Evolutionary conservation across 2,329 filamentous ascomycete genomes (phyloP), one percentile per base, ranked within the genome.

Genomic region (Aspergillus pseudoterreus): DNA sequence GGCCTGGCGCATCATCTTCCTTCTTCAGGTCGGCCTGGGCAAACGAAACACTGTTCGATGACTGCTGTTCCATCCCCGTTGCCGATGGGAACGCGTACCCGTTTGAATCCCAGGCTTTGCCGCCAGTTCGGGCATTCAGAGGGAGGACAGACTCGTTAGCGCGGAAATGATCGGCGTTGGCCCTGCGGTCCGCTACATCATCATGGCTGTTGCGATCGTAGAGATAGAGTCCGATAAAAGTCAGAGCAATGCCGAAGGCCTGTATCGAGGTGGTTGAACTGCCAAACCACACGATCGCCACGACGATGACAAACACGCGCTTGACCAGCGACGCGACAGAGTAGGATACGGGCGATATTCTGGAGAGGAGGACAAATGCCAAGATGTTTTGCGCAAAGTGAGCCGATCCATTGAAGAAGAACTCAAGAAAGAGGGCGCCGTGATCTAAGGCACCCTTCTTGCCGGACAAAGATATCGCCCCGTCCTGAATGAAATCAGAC

Each of bases 341-440:
- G 75, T 99, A 99, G 0, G 94, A 97, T 35, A 99, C 94, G 0
- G 94, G 94, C 0, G 91, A 95, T 11, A 97, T 88, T 77, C 96
- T 88, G 49, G 91, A 96, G 6, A 99, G 78, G 5, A 99, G 79
- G 19, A 96, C 79, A 67, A 99, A 99, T 0, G 94, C 94, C 49
- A 99, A 81, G 48, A 99, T 95, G 66, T 95, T 96, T 66, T 99
- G 94, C 14, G 84, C 89, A 70, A 97, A 99, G 72, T 99, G 94
- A 67, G 95, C 96, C 4, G 90, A 86, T 50, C 94, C 94, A 70
- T 99, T 99, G 79, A 99, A 97, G 47, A 97, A 70, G 68, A 95
- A 97, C 67, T 99, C 94, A n/a, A 95, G 65, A 2, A 78, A 69
- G 6, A 87, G 71, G 8, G 78, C 74, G 45, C 82, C 81, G 63